Evolutionary conservation across 768 basidiomycete genomes (phyloP).

Genomic region (Tricholoma saponaceum): DNA sequence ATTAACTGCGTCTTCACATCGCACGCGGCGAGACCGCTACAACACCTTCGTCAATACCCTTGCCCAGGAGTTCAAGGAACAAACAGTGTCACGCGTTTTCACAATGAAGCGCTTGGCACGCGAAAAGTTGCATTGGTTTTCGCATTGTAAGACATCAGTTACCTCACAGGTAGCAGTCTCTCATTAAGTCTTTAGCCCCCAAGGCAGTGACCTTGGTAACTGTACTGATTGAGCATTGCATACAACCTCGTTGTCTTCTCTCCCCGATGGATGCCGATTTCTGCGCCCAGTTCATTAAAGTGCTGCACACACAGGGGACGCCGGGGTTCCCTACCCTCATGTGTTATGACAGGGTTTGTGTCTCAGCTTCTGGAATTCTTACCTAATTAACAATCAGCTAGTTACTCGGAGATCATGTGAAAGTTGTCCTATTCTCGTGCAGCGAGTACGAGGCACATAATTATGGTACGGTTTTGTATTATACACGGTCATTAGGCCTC

Average conservation of each 20-base stretch:
- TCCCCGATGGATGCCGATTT: constrained; percentile 97
- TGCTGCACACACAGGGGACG: constrained; percentile 85
- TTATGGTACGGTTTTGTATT: constrained; percentile 55
- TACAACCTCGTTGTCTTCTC: constrained; percentile 87
- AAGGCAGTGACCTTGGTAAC: constrained; percentile 50
- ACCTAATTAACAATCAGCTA: constrained; percentile 25
- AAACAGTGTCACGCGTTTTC: constrained; percentile 64
- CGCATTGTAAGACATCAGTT: constrained; percentile 41
- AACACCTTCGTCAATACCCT: constrained; percentile 56
- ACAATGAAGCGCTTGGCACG: constrained; percentile 73
- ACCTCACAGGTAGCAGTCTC: not conserved
- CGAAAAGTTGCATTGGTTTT: constrained; percentile 84
- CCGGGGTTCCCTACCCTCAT: constrained; percentile 82
- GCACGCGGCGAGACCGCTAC: constrained; percentile 62
- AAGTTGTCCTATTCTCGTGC: constrained; percentile 84
- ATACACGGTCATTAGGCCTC: constrained; percentile 1
- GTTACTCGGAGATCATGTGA: constrained; percentile 83
- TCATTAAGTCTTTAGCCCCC: constrained; percentile 27
- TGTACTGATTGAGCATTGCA: constrained; percentile 82
- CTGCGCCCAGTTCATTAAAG: constrained; percentile 86
- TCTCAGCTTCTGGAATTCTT: not conserved
- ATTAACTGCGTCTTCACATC: constrained; percentile 51
- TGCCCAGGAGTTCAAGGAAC: constrained; percentile 71
- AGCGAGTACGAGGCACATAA: constrained; percentile 96
- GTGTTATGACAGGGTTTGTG: constrained; percentile 73